Conservation (phyloP, 768 basidiomycete genomes). For the Amanita pallidorosea region DNA sequence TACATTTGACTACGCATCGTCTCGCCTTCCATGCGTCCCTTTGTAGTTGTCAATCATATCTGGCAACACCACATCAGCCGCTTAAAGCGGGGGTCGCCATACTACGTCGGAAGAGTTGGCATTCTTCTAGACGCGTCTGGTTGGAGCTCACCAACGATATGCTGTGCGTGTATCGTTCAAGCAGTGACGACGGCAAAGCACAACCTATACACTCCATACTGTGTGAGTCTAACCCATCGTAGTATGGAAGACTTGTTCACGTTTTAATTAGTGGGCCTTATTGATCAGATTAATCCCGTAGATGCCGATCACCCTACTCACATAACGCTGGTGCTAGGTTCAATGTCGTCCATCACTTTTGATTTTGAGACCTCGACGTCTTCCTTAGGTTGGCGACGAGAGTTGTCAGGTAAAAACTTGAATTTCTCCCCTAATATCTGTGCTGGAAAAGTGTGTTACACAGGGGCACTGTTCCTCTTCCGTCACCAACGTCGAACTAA, state of each 20-base stretch:
- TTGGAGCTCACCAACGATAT: conserved; percentile 52
- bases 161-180: conserved; percentile 45
- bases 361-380: conserved; percentile 54
- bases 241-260: background rate
- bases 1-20: conserved; percentile 58
- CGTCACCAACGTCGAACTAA: conserved; percentile 30
- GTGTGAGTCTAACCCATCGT: conserved; percentile 20
- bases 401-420: conserved; percentile 27
- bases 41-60: conserved; percentile 29
- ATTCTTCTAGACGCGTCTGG: conserved; percentile 43
- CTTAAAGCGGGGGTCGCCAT: conserved; percentile 42
- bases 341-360: conserved; percentile 17
- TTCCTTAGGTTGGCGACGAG: conserved; percentile 36
- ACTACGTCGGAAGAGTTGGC: conserved; percentile 33
- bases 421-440: background rate
- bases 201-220: conserved; percentile 43
- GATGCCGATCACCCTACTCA: conserved; percentile 34
- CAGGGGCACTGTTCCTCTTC: conserved; percentile 34
- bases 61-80: conserved; percentile 19
- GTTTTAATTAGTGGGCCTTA: conserved; percentile 31
- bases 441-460: background rate
- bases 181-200: conserved; percentile 40
- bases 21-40: conserved; percentile 57
- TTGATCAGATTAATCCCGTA: conserved; percentile 31
- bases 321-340: conserved; percentile 26